Evolutionary conservation across 2,329 filamentous ascomycete genomes (phyloP), one percentile per base, ranked within the genome.

Genomic region (Chaetothyriales sp.): DNA sequence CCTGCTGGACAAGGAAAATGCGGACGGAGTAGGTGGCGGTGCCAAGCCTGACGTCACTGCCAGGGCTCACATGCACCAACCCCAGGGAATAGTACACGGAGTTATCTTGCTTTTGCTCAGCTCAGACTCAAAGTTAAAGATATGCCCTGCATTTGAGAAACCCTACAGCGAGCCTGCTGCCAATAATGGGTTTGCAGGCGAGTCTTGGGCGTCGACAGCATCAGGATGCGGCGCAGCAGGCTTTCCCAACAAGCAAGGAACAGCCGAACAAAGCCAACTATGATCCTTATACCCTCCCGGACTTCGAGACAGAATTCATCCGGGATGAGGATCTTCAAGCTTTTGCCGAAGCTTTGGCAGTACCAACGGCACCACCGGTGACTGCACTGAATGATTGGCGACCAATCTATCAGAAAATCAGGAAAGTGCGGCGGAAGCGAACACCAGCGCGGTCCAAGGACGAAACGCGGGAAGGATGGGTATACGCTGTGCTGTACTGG

Each of bases 311-410:
- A 61, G 80, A 92, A 51, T 95, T 95, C 64, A 73, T 93, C 59
- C 68, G 77, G 44, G 73, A 81, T 43, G 79, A 79, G 53, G 83
- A 94, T 62, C 72, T 95, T 28, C 73, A 77, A 39, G 81, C 84
- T 50, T 96, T 96, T 65, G 81, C 84, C 54, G 79, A 78, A 53
- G 90, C 90, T 6, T 76, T 95, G 7, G 77, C 80, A n/a, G 86
- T 85, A 1, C 87, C 89, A 0, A 87, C 93, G 55, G 78, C 79
- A 1, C 75, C 82, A 43, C 80, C 84, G 36, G 80, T 96, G 61
- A 85, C 86, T 2, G 90, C 92, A 43, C 80, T 93, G 63, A 94
- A 94, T 65, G 92, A 98, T 71, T 98, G 92, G 92, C 82, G 86
- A 15, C 92, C 92, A 0, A 79, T 96, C 10, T 82, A 84, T 59